Evolutionary conservation across 139 green algal genomes (phyloP), one percentile per base, ranked within the genome.

Genomic region (Picochlorum sp.): DNA sequence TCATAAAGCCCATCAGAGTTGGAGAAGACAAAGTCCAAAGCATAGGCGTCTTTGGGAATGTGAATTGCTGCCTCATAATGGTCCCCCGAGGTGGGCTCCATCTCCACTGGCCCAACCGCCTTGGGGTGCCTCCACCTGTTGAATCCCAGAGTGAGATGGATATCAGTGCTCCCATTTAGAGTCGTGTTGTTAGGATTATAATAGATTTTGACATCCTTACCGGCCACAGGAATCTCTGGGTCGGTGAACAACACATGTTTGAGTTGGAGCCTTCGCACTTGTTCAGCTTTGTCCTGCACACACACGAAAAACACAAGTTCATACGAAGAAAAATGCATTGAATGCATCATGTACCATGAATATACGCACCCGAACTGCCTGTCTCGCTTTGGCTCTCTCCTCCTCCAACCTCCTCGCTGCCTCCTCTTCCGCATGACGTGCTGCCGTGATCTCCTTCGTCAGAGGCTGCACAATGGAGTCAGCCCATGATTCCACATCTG

Each of bases 21-120:
- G 10, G 64, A 74, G 67, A 98, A 97, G 37, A 92, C 82, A 51
- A 94, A 80, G 70, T 98, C 92, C 56, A 95, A 62, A 23, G 80
- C 75, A 72, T 86, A 90, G 0, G 90, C 92, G 32, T 92, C 86
- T 32, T 69, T 52, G 9, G 91, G 91, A 14, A 95, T 80, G 20
- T 30, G 9, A 24, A 65, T 15, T 5, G 37, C 46, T 56, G 54
- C 15, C 32, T 61, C 52, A 28, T 32, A 65, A 32, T 65, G 49
- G 4, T 58, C 71, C 6, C 4, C 51, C 28, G 24, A 47, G 7
- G 84, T 80, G 24, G 79, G 74, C 23, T 58, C 61, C 85, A 93
- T 90, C 45, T 75, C 65, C 3, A 87, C 28, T 4, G 80, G 83
- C 1, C 80, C 76, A 23, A 84, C 77, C 13, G 14, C 7, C 52